Conservation (phyloP, 2,329 filamentous ascomycete genomes). For the Aspergillus luchuensis region DNA sequence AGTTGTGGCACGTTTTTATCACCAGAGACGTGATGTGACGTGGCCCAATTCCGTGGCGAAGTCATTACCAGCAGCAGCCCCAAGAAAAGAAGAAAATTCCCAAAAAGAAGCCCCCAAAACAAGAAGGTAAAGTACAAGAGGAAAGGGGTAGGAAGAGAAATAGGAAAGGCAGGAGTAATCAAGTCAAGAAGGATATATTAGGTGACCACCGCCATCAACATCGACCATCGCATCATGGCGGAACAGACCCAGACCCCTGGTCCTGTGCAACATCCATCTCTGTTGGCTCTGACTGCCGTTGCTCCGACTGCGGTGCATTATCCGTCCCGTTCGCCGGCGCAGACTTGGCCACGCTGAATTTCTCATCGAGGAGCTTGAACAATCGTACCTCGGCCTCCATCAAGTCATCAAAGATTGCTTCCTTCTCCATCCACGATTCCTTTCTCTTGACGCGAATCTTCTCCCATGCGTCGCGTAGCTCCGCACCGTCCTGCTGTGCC, state of each 20-base stretch:
- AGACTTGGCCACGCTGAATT: neutral
- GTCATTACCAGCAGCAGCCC: neutral
- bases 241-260: slow-evolving; percentile 1
- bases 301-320: neutral
- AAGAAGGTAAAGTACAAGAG: neutral
- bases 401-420: slow-evolving; percentile 46
- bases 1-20: neutral
- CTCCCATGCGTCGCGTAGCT: slow-evolving; percentile 45
- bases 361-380: slow-evolving; percentile 29
- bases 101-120: neutral
- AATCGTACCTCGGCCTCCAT: slow-evolving; percentile 45
- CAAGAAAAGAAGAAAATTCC: neutral
- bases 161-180: no score
- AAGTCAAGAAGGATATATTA: neutral
- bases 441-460: slow-evolving; percentile 40
- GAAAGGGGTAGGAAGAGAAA: neutral
- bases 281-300: neutral
- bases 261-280: slow-evolving; percentile 1
- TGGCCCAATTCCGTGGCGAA: neutral
- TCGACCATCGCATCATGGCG: slow-evolving; percentile 4
- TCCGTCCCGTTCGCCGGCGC: neutral
- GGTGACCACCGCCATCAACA: no score
- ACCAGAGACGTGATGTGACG: neutral
- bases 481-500: slow-evolving; percentile 47
- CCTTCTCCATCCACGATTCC: slow-evolving; percentile 46